Percentiles rank a stretch among this genome's conserved stretches.
These are phyloP conservation scores for Plenodomus tracheiphilus DNA, from an alignment of 2,329 filamentous ascomycete species.

Conservation along the genomic window DNA sequence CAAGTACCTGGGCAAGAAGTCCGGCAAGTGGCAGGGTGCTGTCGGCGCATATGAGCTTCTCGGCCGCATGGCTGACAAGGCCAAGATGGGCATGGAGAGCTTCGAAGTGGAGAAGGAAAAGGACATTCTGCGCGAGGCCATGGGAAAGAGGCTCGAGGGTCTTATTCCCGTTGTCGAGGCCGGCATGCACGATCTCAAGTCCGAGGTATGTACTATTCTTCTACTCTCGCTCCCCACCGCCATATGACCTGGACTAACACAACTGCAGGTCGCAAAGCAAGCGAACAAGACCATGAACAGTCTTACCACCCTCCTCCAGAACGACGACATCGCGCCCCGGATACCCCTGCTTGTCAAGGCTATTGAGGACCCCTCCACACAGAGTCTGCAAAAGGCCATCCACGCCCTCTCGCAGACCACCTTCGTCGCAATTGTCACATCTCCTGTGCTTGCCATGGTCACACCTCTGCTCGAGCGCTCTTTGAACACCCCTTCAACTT, in stretches of 20 bases:
- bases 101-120: slow-evolving; percentile 85
- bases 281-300: slow-evolving; percentile 90
- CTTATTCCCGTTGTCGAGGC: slow-evolving; percentile 89
- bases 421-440: slow-evolving; percentile 96
- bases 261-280: slow-evolving; percentile 68
- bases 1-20: slow-evolving; percentile 77
- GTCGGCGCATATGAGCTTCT: slow-evolving; percentile 83
- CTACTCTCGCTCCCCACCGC: slow-evolving; percentile 49
- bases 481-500: slow-evolving; percentile 85
- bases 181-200: slow-evolving; percentile 96
- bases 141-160: slow-evolving; percentile 84
- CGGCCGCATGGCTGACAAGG: slow-evolving; percentile 93
- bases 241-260: slow-evolving; percentile 13
- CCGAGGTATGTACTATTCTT: slow-evolving; percentile 54
- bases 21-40: slow-evolving; percentile 96
- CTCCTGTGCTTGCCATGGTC: slow-evolving; percentile 88
- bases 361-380: slow-evolving; percentile 89
- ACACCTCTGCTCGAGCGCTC: slow-evolving; percentile 94
- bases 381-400: slow-evolving; percentile 92
- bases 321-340: slow-evolving; percentile 92
- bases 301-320: slow-evolving; percentile 85
- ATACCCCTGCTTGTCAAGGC: slow-evolving; percentile 91
- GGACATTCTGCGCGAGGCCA: slow-evolving; percentile 84
- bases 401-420: slow-evolving; percentile 96
- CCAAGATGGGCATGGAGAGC: slow-evolving; percentile 80